These are phyloP conservation scores for Trichoderma sp. DNA, from an alignment of 2,329 filamentous ascomycete species.

Conservation along the genomic window DNA sequence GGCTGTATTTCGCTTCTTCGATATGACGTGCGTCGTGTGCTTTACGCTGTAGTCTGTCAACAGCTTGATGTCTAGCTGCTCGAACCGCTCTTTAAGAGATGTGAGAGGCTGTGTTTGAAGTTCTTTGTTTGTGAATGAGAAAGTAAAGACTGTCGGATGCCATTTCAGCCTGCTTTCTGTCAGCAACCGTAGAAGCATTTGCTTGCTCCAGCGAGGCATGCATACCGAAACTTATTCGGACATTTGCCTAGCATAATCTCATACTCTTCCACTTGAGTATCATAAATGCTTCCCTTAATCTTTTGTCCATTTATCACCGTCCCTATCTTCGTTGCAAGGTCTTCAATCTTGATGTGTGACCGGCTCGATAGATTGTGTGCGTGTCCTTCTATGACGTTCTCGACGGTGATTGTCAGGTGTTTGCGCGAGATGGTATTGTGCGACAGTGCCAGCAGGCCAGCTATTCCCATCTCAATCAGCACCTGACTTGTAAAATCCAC, in stretches of 20 bases:
- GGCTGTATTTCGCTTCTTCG: conserved; percentile 84
- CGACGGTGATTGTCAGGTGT: conserved; percentile 77
- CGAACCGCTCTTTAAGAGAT: conserved; percentile 62
- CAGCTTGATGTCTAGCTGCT: conserved; percentile 86
- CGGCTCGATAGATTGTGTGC: conserved; percentile 62
- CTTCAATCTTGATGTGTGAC: conserved; percentile 70
- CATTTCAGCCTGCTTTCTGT: conserved; percentile 64
- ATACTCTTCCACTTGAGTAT: conserved; percentile 51
- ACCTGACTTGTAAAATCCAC: neutral
- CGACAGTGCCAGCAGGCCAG: conserved; percentile 65
- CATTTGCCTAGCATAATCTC: conserved; percentile 71
- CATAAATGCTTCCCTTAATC: conserved; percentile 60
- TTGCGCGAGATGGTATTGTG: conserved; percentile 85
- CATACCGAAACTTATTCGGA: conserved; percentile 58
- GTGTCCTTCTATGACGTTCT: conserved; percentile 60
- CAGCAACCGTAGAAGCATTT: conserved; percentile 3
- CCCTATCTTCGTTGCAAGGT: conserved; percentile 80
- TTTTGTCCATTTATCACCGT: conserved; percentile 72
- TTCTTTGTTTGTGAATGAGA: conserved; percentile 68
- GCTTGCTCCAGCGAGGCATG: neutral
- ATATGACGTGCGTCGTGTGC: conserved; percentile 81
- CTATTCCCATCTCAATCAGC: conserved; percentile 37
- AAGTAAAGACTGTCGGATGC: conserved; percentile 77
- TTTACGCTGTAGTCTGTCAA: conserved; percentile 66
- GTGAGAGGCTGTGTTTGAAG: conserved; percentile 63